Conservation (phyloP, 2,329 filamentous ascomycete genomes). For the Ophiostoma ulmi region DNA sequence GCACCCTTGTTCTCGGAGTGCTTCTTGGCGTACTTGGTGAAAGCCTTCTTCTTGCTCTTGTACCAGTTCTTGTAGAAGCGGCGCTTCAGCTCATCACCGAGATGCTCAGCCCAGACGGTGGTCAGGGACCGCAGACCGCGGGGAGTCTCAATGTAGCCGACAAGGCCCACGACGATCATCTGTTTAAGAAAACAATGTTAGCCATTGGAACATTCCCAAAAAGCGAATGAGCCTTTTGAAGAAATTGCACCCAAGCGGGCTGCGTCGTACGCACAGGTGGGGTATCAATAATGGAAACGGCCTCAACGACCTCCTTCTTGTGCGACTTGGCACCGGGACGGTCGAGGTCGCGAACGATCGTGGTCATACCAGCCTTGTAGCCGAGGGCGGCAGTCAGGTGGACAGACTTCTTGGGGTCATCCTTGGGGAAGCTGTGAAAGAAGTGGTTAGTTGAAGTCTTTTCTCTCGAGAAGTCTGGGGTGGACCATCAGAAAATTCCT, state of each 20-base stretch:
- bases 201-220: constrained; percentile 55
- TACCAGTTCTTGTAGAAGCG: constrained; percentile 99
- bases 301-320: constrained; percentile 97
- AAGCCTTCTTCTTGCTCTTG: constrained; percentile 99
- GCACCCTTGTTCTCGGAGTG: constrained; percentile 89
- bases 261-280: constrained; percentile 90
- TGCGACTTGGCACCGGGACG: constrained; percentile 98
- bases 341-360: constrained; percentile 98
- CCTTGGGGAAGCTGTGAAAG: constrained; percentile 87
- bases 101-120: constrained; percentile 98
- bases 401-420: constrained; percentile 99
- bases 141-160: constrained; percentile 99
- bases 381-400: constrained; percentile 97
- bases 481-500: constrained; percentile 8
- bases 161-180: constrained; percentile 99
- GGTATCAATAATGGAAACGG: constrained; percentile 82
- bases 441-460: constrained; percentile 16
- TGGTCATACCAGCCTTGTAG: constrained; percentile 99
- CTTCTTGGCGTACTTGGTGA: constrained; percentile 99
- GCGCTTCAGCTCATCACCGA: constrained; percentile 97
- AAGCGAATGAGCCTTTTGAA: constrained; percentile 15
- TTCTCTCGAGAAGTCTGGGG: constrained; percentile 12
- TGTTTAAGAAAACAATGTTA: constrained; percentile 58
- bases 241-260: constrained; percentile 56
- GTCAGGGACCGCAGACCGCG: constrained; percentile 98